Percentiles rank a stretch among this genome's conserved stretches.
Evolutionary conservation across 1,284 basidiomycete genomes (phyloP).

Genomic region (Heterobasidion parviporum): DNA sequence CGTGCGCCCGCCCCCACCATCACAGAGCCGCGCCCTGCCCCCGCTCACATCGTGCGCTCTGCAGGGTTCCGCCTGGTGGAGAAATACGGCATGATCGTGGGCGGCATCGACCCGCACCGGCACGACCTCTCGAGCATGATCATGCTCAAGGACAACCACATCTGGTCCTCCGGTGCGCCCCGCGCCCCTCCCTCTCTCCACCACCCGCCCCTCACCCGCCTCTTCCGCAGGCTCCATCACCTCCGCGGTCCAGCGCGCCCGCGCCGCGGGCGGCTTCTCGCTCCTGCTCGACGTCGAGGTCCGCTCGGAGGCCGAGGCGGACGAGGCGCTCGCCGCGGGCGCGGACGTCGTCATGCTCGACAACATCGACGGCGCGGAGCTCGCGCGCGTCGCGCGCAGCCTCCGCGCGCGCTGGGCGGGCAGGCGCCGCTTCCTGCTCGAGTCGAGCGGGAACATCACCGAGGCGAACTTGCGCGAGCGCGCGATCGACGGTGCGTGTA

Average conservation of each 20-base stretch:
- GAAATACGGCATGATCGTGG: slow-evolving; percentile 98
- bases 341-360: slow-evolving; percentile 99
- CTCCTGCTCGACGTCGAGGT: slow-evolving; percentile 95
- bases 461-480: slow-evolving; percentile 72
- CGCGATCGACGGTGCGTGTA: slow-evolving; percentile 64
- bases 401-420: slow-evolving; percentile 75
- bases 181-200: slow-evolving; percentile 1
- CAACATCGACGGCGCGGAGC: slow-evolving; percentile 77
- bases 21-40: background rate
- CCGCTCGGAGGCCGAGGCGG: slow-evolving; percentile 79
- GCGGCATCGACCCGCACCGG: slow-evolving; percentile 94
- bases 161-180: slow-evolving; percentile 84
- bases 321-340: slow-evolving; percentile 93
- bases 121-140: slow-evolving; percentile 98
- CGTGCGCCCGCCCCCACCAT: background rate
- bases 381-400: slow-evolving; percentile 59
- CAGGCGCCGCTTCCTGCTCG: slow-evolving; percentile 70
- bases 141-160: slow-evolving; percentile 99
- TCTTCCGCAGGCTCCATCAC: slow-evolving; percentile 73
- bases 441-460: slow-evolving; percentile 91
- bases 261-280: slow-evolving; percentile 88
- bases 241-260: slow-evolving; percentile 77
- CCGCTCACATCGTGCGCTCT: background rate
- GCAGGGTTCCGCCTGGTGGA: slow-evolving; percentile 91
- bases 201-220: background rate